Evolutionary conservation across 257 asterid species (phyloP).

Genomic region (Jaltomata sinuosa): DNA sequence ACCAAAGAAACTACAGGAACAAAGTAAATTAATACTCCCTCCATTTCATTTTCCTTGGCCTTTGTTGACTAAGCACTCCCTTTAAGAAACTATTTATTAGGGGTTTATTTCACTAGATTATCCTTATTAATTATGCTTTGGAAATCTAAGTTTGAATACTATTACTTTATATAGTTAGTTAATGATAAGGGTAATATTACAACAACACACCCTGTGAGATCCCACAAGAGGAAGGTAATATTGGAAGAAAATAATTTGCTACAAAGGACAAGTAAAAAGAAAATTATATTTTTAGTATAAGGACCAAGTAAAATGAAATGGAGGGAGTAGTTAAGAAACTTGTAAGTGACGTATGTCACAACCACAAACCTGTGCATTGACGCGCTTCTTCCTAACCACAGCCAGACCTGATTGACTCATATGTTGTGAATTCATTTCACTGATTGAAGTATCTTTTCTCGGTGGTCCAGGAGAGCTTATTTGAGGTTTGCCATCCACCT

Average conservation of each 20-base stretch:
- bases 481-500: conserved; percentile 36
- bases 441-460: conserved; percentile 41
- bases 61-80: neutral
- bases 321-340: neutral
- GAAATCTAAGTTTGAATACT: neutral
- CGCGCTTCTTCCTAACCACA: conserved; percentile 60
- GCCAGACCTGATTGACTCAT: conserved; percentile 58
- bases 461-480: conserved; percentile 24
- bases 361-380: conserved; percentile 64
- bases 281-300: neutral
- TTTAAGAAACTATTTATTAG: neutral
- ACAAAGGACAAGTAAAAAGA: neutral
- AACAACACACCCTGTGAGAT: neutral
- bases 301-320: neutral
- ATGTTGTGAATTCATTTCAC: conserved; percentile 45
- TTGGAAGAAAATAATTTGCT: neutral
- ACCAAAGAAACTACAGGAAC: neutral
- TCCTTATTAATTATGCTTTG: neutral
- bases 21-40: neutral
- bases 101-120: neutral
- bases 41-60: neutral
- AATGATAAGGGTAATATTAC: neutral
- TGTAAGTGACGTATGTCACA: neutral
- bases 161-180: neutral
- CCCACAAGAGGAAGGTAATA: neutral